Conservation (phyloP, 345 rosid genomes). For the Dipteronia dyeriana region DNA sequence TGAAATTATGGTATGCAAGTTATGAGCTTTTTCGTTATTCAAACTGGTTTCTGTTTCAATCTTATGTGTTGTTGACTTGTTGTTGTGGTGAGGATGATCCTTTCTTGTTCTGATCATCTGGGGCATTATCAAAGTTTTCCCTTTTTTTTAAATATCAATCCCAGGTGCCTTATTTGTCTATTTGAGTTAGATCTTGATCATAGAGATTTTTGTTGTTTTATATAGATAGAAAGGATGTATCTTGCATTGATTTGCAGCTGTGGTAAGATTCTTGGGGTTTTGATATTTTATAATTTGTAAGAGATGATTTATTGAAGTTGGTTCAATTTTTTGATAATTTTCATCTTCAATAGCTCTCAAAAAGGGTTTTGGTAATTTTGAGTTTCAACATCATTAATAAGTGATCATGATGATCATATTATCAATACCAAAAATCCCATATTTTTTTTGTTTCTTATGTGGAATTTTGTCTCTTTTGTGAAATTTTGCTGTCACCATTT, state of each 20-base stretch:
- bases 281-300: not conserved
- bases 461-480: constrained; percentile 1
- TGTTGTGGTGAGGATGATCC: not conserved
- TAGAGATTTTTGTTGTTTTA: not conserved
- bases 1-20: not conserved
- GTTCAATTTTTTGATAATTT: not conserved
- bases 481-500: not conserved
- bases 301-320: not conserved
- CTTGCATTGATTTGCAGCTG: not conserved
- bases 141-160: not conserved
- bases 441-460: not conserved
- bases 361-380: not conserved
- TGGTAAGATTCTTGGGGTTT: constrained; percentile 1
- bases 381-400: not conserved
- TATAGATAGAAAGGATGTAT: not conserved
- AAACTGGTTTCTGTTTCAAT: not conserved
- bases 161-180: not conserved
- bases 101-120: constrained; percentile 7
- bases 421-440: not conserved
- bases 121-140: constrained; percentile 1
- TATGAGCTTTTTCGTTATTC: not conserved
- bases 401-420: not conserved
- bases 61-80: not conserved
- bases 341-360: not conserved
- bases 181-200: constrained; percentile 12